phyloP scores from a whole-genome alignment of 176 grass and related monocot species.

The Oryza australiensis region DNA sequence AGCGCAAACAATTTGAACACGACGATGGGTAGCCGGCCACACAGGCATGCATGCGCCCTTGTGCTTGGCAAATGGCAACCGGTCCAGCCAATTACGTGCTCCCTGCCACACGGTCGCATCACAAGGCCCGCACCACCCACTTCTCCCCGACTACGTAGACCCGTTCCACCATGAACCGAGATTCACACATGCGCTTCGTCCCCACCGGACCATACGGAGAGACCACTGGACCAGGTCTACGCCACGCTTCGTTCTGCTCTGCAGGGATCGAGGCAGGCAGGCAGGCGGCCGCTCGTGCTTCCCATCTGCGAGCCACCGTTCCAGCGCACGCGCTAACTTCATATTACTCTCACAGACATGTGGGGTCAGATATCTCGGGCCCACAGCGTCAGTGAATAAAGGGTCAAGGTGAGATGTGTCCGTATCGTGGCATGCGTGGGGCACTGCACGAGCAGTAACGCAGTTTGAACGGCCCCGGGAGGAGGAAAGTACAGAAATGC shows the following conservation, averaged over 20 bases:
- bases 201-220: fast-evolving
- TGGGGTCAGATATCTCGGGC: fast-evolving
- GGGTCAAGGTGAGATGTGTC: background rate
- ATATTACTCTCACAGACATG: background rate
- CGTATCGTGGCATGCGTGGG: background rate
- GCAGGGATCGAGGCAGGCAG: conserved; percentile 25
- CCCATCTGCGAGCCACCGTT: conserved; percentile 9
- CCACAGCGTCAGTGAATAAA: background rate
- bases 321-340: background rate
- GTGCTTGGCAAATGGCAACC: background rate
- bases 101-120: background rate
- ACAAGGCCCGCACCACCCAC: background rate
- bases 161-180: background rate
- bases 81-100: background rate
- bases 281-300: background rate
- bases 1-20: conserved; percentile 17
- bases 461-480: background rate
- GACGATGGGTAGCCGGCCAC: background rate
- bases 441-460: background rate
- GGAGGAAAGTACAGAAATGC: background rate
- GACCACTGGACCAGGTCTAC: background rate
- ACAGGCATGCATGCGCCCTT: background rate
- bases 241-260: background rate
- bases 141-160: background rate
- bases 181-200: fast-evolving